These are phyloP conservation scores for Agarophyton chilense DNA, from an alignment of 23 red algal genomes.

Conservation along the genomic window DNA sequence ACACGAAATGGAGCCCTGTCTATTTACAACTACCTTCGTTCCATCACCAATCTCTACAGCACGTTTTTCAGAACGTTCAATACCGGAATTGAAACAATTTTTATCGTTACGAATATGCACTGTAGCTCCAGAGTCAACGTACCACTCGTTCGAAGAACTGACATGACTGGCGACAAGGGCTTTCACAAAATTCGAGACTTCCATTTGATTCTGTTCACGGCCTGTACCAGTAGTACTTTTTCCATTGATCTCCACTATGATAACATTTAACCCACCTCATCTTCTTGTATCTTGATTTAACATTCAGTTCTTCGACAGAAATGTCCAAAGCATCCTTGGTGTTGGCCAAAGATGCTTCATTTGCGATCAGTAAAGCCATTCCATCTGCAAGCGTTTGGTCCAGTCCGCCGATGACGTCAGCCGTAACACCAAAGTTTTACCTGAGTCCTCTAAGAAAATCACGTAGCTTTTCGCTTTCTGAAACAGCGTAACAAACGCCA, in stretches of 20 bases:
- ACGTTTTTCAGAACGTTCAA: too few species aligned
- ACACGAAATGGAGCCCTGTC: too few species aligned
- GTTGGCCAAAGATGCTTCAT: neutral
- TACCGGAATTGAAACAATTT: too few species aligned
- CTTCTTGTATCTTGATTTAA: neutral
- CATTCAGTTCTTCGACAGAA: neutral
- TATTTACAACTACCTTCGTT: too few species aligned
- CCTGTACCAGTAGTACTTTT: neutral
- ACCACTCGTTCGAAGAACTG: neutral
- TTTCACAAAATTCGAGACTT: neutral
- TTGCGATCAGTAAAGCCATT: neutral
- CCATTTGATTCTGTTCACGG: neutral
- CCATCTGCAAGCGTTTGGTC: neutral
- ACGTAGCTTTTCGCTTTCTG: neutral
- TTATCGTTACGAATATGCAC: too few species aligned
- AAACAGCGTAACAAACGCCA: neutral
- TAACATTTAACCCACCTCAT: constrained; percentile 20
- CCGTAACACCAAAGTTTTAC: neutral
- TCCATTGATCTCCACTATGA: neutral
- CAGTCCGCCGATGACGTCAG: constrained; percentile 26
- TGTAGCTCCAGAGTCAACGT: too few species aligned
- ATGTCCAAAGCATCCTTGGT: neutral
- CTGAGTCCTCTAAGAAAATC: constrained; percentile 21
- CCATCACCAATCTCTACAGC: too few species aligned
- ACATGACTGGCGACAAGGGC: constrained; percentile 23